phyloP scores from a whole-genome alignment of 495 filamentous ascomycete species.

The Clohesyomyces aquaticus region DNA sequence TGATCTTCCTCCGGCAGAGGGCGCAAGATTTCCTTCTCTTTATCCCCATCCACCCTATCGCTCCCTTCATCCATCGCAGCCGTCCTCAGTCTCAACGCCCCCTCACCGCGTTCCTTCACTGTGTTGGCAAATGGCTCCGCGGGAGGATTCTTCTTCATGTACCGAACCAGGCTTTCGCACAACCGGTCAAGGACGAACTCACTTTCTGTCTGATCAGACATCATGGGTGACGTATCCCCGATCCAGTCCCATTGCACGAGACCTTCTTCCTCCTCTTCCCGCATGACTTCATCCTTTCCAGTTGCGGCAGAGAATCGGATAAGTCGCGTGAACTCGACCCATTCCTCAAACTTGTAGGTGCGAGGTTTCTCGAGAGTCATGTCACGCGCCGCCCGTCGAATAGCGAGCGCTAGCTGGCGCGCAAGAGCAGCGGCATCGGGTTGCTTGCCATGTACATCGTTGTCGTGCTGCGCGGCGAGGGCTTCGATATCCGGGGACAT shows the following conservation, averaged over 20 bases:
- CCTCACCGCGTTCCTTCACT: slow-evolving; percentile 25
- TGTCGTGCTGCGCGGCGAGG: background rate
- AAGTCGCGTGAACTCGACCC: slow-evolving; percentile 62
- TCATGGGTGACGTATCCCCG: slow-evolving; percentile 63
- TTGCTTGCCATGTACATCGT: slow-evolving; percentile 2
- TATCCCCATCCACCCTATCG: background rate
- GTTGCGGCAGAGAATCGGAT: slow-evolving; percentile 58
- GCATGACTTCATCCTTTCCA: slow-evolving; percentile 32
- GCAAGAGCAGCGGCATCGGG: slow-evolving; percentile 51
- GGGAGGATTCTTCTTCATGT: slow-evolving; percentile 26
- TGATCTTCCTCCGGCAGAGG: slow-evolving; percentile 6
- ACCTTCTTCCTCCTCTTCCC: slow-evolving; percentile 61
- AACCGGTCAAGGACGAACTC: slow-evolving; percentile 66
- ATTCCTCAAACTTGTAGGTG: slow-evolving; percentile 63
- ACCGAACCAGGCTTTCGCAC: slow-evolving; percentile 61
- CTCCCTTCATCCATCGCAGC: slow-evolving; percentile 7
- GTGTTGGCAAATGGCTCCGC: slow-evolving; percentile 12
- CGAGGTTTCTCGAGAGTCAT: slow-evolving; percentile 48
- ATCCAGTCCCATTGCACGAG: slow-evolving; percentile 71
- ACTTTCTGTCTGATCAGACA: slow-evolving; percentile 59
- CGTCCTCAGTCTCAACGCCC: slow-evolving; percentile 20
- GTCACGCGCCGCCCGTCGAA: slow-evolving; percentile 56
- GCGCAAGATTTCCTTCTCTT: background rate
- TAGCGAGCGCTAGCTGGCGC: slow-evolving; percentile 57
- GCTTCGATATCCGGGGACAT: slow-evolving; percentile 11